Conservation (phyloP, 1,139 yeast species). For the Diutina rugosa region DNA sequence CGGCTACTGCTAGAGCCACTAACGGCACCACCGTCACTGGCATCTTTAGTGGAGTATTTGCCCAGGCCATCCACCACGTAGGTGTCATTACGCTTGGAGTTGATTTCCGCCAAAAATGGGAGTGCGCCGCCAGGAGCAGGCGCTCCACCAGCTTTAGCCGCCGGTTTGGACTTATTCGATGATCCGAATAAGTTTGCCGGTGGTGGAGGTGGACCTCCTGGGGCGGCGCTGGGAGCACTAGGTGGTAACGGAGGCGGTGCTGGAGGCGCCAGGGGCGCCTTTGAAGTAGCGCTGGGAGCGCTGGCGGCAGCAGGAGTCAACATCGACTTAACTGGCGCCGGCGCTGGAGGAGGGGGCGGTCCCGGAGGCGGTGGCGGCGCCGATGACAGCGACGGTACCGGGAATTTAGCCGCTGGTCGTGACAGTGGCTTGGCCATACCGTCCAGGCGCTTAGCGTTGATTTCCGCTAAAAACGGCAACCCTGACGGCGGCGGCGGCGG, state of each 20-base stretch:
- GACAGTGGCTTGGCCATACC: not conserved
- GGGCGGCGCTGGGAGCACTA: slow-evolving; percentile 8
- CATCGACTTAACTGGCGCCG: not conserved
- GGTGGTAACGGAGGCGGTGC: slow-evolving; percentile 10
- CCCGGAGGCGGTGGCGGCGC: not conserved
- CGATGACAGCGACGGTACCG: not conserved
- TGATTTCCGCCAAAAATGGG: slow-evolving; percentile 46
- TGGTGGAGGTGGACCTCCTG: slow-evolving; percentile 10
- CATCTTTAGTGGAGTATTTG: not conserved
- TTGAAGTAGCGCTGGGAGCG: not conserved
- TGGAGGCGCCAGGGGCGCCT: not conserved
- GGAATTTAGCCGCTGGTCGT: not conserved
- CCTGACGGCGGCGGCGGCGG: slow-evolving; percentile 14
- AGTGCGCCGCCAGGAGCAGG: slow-evolving; percentile 16
- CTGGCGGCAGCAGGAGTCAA: slow-evolving; percentile 9
- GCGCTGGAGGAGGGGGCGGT: not conserved
- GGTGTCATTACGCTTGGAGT: slow-evolving; percentile 38
- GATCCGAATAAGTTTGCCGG: slow-evolving; percentile 4
- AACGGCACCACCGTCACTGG: not conserved
- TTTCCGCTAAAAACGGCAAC: slow-evolving; percentile 41
- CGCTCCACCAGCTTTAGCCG: slow-evolving; percentile 7
- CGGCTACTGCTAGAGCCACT: not conserved
- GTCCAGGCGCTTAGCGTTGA: slow-evolving; percentile 43
- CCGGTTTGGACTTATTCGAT: not conserved
- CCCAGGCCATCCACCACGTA: slow-evolving; percentile 43